phyloP scores from a whole-genome alignment of 225 moss, liverwort and hornwort species.

The Anthoceros angustus region DNA sequence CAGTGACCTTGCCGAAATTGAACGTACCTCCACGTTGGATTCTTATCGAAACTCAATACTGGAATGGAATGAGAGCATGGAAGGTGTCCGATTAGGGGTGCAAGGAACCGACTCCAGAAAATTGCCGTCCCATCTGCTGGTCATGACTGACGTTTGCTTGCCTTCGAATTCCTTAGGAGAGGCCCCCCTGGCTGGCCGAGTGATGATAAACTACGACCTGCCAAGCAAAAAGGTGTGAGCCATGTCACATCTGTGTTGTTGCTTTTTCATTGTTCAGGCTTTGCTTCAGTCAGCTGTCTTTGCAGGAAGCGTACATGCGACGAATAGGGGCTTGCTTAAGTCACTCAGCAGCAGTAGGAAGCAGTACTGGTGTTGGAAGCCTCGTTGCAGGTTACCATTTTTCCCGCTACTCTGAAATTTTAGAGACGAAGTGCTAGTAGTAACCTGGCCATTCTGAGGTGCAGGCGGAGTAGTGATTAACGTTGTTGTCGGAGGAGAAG shows the following conservation, averaged over 20 bases:
- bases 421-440: neutral
- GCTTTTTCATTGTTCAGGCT: slow-evolving; percentile 6
- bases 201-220: slow-evolving; percentile 82
- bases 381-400: slow-evolving; percentile 13
- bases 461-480: slow-evolving; percentile 64
- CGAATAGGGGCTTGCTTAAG: slow-evolving; percentile 74
- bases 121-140: slow-evolving; percentile 46
- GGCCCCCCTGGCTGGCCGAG: slow-evolving; percentile 48
- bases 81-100: slow-evolving; percentile 16
- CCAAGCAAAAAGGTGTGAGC: slow-evolving; percentile 53
- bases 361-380: slow-evolving; percentile 24
- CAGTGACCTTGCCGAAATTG: slow-evolving; percentile 66
- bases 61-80: slow-evolving; percentile 59
- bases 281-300: neutral
- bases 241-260: neutral
- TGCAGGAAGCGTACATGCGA: slow-evolving; percentile 57
- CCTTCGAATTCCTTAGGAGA: slow-evolving; percentile 60
- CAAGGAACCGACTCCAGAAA: slow-evolving; percentile 24
- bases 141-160: slow-evolving; percentile 78
- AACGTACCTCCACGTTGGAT: slow-evolving; percentile 44
- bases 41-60: slow-evolving; percentile 45
- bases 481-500: slow-evolving; percentile 81
- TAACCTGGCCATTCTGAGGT: slow-evolving; percentile 2
- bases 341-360: neutral
- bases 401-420: neutral